Conservation (phyloP, 768 basidiomycete genomes). For the Boletus edulis region DNA sequence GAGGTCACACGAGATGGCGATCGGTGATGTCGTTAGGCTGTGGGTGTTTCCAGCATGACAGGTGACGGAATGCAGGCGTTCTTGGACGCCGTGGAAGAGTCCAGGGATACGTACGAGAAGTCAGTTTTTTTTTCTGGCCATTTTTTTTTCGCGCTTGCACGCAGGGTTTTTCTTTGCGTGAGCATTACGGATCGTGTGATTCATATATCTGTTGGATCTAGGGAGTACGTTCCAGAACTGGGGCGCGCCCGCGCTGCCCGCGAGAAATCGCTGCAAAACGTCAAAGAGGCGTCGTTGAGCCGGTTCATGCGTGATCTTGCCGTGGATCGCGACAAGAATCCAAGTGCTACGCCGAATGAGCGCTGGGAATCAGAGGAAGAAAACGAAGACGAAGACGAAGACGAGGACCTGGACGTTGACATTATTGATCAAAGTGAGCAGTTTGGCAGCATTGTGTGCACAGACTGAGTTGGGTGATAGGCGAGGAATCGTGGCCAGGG, state of each 20-base stretch:
- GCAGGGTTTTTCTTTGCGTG: neutral
- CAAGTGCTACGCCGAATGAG: constrained; percentile 52
- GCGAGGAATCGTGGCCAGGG: constrained; percentile 67
- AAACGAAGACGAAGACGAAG: constrained; percentile 53
- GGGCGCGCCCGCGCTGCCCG: constrained; percentile 63
- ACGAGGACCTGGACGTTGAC: constrained; percentile 42
- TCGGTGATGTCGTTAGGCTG: constrained; percentile 54
- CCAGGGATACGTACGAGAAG: constrained; percentile 86
- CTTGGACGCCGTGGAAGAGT: constrained; percentile 87
- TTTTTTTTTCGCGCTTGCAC: neutral
- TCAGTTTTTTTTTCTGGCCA: constrained; percentile 35
- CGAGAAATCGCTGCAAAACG: constrained; percentile 60
- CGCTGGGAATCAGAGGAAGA: constrained; percentile 62
- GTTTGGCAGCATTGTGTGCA: neutral
- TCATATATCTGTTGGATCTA: constrained; percentile 30
- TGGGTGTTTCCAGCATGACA: constrained; percentile 94
- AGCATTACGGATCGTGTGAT: constrained; percentile 4
- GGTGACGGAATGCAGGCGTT: constrained; percentile 93
- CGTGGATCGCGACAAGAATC: constrained; percentile 68
- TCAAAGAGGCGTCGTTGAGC: constrained; percentile 74
- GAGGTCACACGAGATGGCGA: neutral
- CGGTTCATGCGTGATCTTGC: constrained; percentile 77
- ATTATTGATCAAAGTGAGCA: constrained; percentile 72
- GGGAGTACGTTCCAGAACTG: constrained; percentile 91
- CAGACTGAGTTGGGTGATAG: constrained; percentile 35